Evolutionary conservation across 345 rosid genomes (phyloP).

Genomic region (Eucalyptus pauciflora): DNA sequence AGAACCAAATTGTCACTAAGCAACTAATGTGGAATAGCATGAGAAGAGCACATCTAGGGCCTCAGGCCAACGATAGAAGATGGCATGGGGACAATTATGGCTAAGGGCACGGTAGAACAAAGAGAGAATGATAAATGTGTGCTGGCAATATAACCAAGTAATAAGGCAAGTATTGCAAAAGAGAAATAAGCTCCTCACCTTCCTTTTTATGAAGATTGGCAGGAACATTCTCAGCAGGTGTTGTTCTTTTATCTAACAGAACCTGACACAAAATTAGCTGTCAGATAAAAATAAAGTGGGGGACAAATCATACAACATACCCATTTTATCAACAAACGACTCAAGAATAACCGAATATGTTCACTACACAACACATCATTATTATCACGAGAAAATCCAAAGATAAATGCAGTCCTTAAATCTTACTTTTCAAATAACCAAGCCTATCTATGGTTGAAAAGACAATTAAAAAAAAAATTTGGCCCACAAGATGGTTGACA

Average conservation of each 20-base stretch:
- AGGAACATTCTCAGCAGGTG: slow-evolving; percentile 12
- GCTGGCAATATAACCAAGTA: neutral
- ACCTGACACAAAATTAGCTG: slow-evolving; percentile 2
- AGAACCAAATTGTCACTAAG: neutral
- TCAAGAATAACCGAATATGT: neutral
- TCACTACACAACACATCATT: neutral
- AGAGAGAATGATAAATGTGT: neutral
- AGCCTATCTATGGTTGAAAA: neutral
- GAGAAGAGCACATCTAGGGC: neutral
- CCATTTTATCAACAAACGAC: neutral
- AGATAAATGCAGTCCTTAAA: neutral
- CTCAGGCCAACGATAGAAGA: neutral
- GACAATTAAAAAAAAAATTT: neutral
- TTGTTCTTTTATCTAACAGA: slow-evolving; percentile 18
- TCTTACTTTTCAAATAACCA: neutral
- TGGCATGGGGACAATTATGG: neutral
- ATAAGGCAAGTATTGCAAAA: neutral
- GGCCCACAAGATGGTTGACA: neutral
- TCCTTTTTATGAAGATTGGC: slow-evolving; percentile 25
- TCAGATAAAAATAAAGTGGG: neutral
- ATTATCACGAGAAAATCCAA: neutral
- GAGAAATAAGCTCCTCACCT: slow-evolving; percentile 15
- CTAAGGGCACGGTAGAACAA: neutral
- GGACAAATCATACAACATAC: neutral
- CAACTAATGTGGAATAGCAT: neutral